Evolutionary conservation across 805 yeast genomes (phyloP), one percentile per base, ranked within the genome.

Genomic region (Grigorovia transvaalensis): DNA sequence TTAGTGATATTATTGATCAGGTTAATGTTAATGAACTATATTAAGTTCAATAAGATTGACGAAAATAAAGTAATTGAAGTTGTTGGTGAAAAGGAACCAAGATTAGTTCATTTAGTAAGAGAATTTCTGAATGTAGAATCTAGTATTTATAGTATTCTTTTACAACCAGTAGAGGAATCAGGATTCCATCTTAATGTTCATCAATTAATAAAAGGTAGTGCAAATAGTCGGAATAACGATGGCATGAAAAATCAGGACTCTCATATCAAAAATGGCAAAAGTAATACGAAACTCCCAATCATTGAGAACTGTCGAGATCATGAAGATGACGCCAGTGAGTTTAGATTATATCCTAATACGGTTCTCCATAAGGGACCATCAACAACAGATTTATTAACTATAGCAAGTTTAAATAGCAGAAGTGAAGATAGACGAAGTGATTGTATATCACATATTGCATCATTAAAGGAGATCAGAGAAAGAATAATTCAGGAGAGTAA

Each of bases 21-120:
- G 33, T 33, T 55, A 1, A 13, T 48, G 27, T 44, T 46, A 46
- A 33, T 45, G 13, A 30, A 49, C 17, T 48, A 45, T 44, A 45
- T 51, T 42, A 40, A 30, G 17, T n/a, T 27, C 20, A 12, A 48
- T 43, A 46, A 48, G 19, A 12, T 81, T 52, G 84, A 89, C 1
- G 71, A 78, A 2, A 73, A 70, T n/a, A 90, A 85, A 64, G 71
- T 88, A 46, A 67, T 72, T 53, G 81, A 83, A 56, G 78, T 84
- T 57, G 78, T 84, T 61, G 72, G 74, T 50, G 83, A 80, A 61
- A 73, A 86, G 56, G 88, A 91, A 11, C n/a, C 47, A 12, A 9
- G 55, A 19, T 45, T 59, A 9, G 52, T 49, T 1, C 55, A 54
- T 15, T 44, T 57, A 9, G 53, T 56, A 1, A 51, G 53, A 4